A percentile compares a stretch with the other conserved stretches of the same genome.
Conservation (phyloP, 2,329 filamentous ascomycete genomes). For the Scleromitrula shiraiana region DNA sequence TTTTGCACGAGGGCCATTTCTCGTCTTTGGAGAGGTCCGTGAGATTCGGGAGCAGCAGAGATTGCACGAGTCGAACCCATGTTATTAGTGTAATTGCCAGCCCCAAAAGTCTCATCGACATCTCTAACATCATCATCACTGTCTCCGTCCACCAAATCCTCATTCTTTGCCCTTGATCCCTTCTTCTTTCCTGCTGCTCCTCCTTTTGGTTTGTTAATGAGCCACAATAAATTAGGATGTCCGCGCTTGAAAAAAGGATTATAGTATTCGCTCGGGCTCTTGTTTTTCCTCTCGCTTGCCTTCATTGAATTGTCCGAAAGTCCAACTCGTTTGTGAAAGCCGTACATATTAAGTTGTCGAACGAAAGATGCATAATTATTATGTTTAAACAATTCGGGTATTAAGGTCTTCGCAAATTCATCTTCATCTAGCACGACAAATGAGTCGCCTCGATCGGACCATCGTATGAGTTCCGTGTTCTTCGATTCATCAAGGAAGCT, state of each 20-base stretch:
- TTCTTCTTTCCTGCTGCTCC: conserved; percentile 49
- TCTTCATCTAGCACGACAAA: conserved; percentile 97
- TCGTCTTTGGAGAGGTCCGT: conserved; percentile 53
- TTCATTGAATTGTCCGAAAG: conserved; percentile 97
- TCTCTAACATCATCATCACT: conserved; percentile 57
- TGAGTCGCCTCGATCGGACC: conserved; percentile 93
- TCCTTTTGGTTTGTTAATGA: conserved; percentile 92
- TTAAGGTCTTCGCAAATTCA: conserved; percentile 67
- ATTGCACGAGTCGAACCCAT: conserved; percentile 37
- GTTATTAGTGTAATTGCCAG: conserved; percentile 25
- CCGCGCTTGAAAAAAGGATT: conserved; percentile 95
- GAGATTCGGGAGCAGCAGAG: conserved; percentile 28
- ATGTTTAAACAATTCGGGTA: conserved; percentile 70
- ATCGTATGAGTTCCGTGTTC: conserved; percentile 90
- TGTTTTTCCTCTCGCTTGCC: conserved; percentile 92
- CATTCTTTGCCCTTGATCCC: conserved; percentile 44
- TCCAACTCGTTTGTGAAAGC: conserved; percentile 65
- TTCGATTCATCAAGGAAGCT: conserved; percentile 92
- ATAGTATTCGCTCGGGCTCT: conserved; percentile 96
- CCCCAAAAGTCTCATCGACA: conserved; percentile 29
- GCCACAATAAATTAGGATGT: conserved; percentile 85
- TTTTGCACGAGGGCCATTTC: conserved; percentile 71
- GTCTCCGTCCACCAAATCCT: conserved; percentile 59
- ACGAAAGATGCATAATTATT: conserved; percentile 76
- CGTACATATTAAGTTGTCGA: conserved; percentile 60